Evolutionary conservation across 2,329 filamentous ascomycete species (phyloP).

Genomic region (Acephala macrosclerotiorum): DNA sequence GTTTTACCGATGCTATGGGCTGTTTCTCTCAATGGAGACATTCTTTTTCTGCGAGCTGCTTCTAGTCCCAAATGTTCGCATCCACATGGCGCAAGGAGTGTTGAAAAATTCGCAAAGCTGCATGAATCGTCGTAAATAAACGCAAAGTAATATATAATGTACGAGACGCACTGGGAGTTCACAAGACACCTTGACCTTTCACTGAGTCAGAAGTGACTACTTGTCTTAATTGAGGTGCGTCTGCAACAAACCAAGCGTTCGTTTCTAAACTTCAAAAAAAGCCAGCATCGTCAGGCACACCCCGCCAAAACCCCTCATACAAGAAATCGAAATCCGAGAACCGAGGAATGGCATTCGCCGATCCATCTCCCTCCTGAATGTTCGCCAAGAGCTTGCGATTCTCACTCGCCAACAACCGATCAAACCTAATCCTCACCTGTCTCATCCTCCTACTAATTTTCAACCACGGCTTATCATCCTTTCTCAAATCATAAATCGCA

Average conservation of each 20-base stretch:
- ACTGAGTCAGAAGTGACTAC: too few species aligned
- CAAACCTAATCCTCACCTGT: conserved; percentile 16
- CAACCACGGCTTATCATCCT: conserved; percentile 18
- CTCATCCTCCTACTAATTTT: conserved; percentile 15
- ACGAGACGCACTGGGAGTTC: too few species aligned
- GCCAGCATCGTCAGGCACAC: not conserved
- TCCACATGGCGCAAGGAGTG: not conserved
- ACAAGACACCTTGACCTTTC: too few species aligned
- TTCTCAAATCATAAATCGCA: conserved; percentile 7
- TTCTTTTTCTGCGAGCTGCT: too few species aligned
- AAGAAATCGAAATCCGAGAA: not conserved
- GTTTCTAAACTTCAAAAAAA: too few species aligned
- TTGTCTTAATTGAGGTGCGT: too few species aligned
- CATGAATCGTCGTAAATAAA: too few species aligned
- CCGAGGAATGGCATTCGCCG: not conserved
- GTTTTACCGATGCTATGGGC: not conserved
- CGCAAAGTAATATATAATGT: too few species aligned
- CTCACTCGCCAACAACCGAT: conserved; percentile 6
- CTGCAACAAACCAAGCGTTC: too few species aligned
- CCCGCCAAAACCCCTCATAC: not conserved
- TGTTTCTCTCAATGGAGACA: too few species aligned
- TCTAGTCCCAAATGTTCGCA: not conserved
- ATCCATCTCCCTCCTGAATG: not conserved
- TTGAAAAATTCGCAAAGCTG: not conserved
- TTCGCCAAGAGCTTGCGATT: not conserved